Evolutionary conservation across 495 filamentous ascomycete genomes (phyloP).

Genomic region (Penicillium bialowiezense): DNA sequence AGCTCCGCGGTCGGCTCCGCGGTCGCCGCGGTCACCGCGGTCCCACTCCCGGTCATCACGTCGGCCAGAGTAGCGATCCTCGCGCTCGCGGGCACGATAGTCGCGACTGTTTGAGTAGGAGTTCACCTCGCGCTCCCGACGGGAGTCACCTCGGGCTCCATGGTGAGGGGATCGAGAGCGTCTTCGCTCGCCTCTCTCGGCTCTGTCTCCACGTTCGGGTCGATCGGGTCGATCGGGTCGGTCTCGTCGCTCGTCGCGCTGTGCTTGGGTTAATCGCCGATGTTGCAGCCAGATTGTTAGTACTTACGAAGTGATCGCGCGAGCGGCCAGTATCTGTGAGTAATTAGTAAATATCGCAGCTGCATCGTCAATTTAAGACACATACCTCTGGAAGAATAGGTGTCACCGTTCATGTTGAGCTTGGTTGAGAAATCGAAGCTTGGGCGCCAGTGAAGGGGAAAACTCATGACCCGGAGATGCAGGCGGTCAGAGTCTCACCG

Average conservation of each 20-base stretch:
- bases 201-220: conserved; percentile 36
- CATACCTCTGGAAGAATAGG: conserved; percentile 77
- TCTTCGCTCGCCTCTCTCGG: conserved; percentile 58
- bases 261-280: conserved; percentile 31
- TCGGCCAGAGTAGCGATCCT: conserved; percentile 69
- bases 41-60: conserved; percentile 53
- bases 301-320: conserved; percentile 70
- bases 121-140: conserved; percentile 72
- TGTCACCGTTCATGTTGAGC: conserved; percentile 81
- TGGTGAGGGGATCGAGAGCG: conserved; percentile 75
- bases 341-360: conserved; percentile 15
- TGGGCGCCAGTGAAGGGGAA: conserved; percentile 26
- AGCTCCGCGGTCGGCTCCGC: conserved; percentile 17
- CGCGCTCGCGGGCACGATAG: conserved; percentile 86
- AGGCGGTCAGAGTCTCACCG: conserved; percentile 25
- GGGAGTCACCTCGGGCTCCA: conserved; percentile 51
- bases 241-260: conserved; percentile 52
- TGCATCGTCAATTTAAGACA: conserved; percentile 1
- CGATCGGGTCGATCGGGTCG: conserved; percentile 13
- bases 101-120: conserved; percentile 87
- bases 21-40: conserved; percentile 45
- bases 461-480: conserved; percentile 21
- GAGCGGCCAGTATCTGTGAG: conserved; percentile 62
- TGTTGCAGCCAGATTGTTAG: conserved; percentile 12
- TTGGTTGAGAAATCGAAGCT: conserved; percentile 19